Conservation (phyloP, 306 rosid species). For the Inga laurina region DNA sequence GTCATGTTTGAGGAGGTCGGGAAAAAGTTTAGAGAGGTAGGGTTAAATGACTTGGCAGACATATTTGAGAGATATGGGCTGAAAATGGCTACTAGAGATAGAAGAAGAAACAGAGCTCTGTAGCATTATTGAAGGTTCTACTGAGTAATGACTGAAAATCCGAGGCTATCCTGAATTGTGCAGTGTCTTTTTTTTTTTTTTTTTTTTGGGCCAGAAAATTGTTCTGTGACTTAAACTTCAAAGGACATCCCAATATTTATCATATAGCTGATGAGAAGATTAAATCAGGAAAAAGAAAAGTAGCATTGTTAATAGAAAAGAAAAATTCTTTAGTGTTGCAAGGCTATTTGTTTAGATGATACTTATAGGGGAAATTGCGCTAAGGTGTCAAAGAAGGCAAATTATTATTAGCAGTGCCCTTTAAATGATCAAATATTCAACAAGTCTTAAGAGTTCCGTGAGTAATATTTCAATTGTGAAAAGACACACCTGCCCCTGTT, state of each 20-base stretch:
- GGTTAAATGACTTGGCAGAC: conserved; percentile 83
- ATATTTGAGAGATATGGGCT: conserved; percentile 79
- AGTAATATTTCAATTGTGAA: too few species aligned
- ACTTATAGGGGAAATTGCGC: too few species aligned
- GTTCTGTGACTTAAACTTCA: neutral
- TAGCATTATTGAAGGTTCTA: neutral
- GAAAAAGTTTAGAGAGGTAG: conserved; percentile 76
- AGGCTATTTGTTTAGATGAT: neutral
- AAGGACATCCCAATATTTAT: neutral
- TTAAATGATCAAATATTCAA: too few species aligned
- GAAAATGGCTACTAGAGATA: conserved; percentile 80
- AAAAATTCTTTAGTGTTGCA: neutral
- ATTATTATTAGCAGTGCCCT: too few species aligned
- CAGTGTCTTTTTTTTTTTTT: neutral
- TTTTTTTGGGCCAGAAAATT: too few species aligned
- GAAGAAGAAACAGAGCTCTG: conserved; percentile 51
- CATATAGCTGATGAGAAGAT: neutral
- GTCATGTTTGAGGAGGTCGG: conserved; percentile 76
- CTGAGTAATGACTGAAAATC: conserved; percentile 8
- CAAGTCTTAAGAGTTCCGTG: too few species aligned
- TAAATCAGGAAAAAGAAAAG: neutral
- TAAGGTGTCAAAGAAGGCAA: too few species aligned
- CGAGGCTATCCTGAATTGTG: neutral
- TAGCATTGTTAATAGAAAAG: neutral
- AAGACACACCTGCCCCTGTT: too few species aligned